Evolutionary conservation across 129 eudicot genomes (phyloP).

Genomic region (Apium graveolens): DNA sequence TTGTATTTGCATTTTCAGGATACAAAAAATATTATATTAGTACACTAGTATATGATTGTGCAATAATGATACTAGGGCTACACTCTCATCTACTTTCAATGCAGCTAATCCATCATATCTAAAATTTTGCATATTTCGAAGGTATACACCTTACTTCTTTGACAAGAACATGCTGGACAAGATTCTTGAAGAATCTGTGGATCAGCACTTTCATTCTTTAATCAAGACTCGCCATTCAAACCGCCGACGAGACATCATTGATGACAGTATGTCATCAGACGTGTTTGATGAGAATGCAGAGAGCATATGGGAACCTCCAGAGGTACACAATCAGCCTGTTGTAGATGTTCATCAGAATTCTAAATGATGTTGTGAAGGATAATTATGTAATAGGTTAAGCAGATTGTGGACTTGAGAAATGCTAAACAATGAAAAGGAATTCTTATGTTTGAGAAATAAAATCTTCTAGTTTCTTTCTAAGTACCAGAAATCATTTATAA

Average conservation of each 20-base stretch:
- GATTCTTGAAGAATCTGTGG: conserved; percentile 90
- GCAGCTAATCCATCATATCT: background rate
- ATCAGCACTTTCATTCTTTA: conserved; percentile 70
- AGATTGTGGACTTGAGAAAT: background rate
- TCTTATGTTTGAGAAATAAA: background rate
- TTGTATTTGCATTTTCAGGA: background rate
- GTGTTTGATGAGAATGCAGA: conserved; percentile 72
- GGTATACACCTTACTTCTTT: conserved; percentile 95
- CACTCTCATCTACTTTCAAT: background rate
- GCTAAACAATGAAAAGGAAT: background rate
- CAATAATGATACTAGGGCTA: background rate
- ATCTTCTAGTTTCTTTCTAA: background rate
- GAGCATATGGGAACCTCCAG: conserved; percentile 77
- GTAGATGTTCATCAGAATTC: background rate
- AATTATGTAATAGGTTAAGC: background rate
- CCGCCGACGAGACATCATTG: conserved; percentile 67
- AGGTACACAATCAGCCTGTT: conserved; percentile 35
- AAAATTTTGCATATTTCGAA: conserved; percentile 15
- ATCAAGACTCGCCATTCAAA: conserved; percentile 67
- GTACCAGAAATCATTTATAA: background rate
- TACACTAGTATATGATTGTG: background rate
- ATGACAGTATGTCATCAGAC: conserved; percentile 59
- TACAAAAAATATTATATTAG: background rate
- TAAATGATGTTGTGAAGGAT: background rate
- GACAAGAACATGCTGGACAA: conserved; percentile 78